Base-by-base conservation (phyloP, 2,329 filamentous ascomycete species). In the Zopfia rhizophila region DNA sequence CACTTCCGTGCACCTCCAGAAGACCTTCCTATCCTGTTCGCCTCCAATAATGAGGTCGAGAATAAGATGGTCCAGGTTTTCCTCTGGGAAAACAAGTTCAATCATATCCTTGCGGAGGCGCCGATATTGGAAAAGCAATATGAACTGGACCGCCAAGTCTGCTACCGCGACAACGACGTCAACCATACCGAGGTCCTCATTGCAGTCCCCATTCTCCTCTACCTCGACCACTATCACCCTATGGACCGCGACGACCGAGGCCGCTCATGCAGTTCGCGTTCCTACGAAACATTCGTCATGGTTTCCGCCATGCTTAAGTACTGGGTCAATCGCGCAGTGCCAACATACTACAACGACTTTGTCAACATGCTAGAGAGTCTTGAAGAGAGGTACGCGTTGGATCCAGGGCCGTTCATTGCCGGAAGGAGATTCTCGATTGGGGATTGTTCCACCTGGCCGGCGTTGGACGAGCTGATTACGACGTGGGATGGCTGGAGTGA, bases 1-100 rank as follows among this genome's bases (percentile, higher is more conserved):
- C 87, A 94, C 61, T 65, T 82, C 32, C 55, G 67, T 4, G 30
- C 46, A 14, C 57, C 68, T 1, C 55, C 65, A 0, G 41, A 55
- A 5, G 67, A 72, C 22, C 40, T 57, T 4, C 73, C 74, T 6
- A 69, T 74, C 22, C 55, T 78, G 5, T 75, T 75, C 33, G 61
- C 68, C 1, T 62, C 62, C 3, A 61, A 63, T 29, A 62, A 69
- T 17, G 27, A 37, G 2, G 55, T 68, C 0, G 59, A 68, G 13
- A 70, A 64, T 11, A 47, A 58, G 2, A 67, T 68, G 32, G 62
- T 75, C 4, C 56, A 60, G 31, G 60, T 69, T 7, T 72, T 42
- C 48, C 63, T 62, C n/a, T 63, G 37, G 30, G 62, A 56, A 55
- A 60, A 38, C 11, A 70, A 53, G 47, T 56, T 56, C 17, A 55